Evolutionary conservation across 495 filamentous ascomycete genomes (phyloP).

Genomic region (Sordaria brevicollis): DNA sequence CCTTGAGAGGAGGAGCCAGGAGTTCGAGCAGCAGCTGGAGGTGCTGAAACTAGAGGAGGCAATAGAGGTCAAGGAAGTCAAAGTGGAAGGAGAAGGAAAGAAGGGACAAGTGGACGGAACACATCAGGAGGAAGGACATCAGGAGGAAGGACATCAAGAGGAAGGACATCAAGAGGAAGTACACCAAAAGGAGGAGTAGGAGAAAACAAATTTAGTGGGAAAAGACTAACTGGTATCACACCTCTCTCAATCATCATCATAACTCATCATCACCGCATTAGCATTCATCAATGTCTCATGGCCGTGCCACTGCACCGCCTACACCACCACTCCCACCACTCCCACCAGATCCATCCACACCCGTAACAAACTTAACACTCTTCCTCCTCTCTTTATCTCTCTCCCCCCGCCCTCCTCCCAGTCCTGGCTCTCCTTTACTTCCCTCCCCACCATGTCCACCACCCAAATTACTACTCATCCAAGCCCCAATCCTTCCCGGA

Average conservation of each 20-base stretch:
- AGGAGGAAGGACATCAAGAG: no score
- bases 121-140: neutral
- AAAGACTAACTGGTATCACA: no score
- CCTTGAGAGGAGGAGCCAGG: neutral
- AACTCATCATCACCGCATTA: no score
- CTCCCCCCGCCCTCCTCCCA: constrained; percentile 16
- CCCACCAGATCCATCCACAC: constrained; percentile 1
- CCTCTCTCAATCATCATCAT: no score
- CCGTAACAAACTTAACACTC: constrained; percentile 43
- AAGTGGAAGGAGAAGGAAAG: no score
- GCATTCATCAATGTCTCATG: no score
- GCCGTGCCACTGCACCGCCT: neutral
- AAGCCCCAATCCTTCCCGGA: constrained; percentile 20
- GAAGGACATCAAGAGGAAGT: no score
- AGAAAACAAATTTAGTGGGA: no score
- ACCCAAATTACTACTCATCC: neutral
- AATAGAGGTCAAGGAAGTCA: no score
- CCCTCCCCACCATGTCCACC: constrained; percentile 1
- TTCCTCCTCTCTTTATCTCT: constrained; percentile 39
- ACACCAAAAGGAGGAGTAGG: no score
- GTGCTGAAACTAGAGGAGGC: neutral
- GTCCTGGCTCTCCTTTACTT: constrained; percentile 33
- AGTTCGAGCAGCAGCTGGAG: no score
- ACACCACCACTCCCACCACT: neutral
- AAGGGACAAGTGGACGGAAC: neutral